phyloP scores from a whole-genome alignment of 441 rosid species.

The Eruca vesicaria region DNA sequence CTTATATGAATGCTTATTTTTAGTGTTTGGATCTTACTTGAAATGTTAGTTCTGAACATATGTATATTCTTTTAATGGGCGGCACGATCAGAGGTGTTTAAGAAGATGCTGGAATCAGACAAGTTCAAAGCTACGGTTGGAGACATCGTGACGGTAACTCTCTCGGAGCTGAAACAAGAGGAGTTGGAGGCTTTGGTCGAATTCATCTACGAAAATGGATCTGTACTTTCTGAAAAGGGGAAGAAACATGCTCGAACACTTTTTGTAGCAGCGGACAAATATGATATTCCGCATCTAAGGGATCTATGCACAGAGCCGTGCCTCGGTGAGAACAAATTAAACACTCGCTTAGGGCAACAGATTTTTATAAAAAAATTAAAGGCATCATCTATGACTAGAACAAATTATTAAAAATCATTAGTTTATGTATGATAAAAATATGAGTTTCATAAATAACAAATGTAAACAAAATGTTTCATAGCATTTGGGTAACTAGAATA shows the following conservation, averaged over 20 bases:
- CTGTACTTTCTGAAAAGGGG: not conserved
- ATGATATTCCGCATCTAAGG: not conserved
- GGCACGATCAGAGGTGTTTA: conserved; percentile 11
- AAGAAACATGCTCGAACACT: conserved; percentile 13
- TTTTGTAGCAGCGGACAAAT: conserved; percentile 11
- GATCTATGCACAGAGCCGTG: too few species aligned
- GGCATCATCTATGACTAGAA: too few species aligned
- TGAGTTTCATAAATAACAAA: too few species aligned
- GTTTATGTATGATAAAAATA: too few species aligned
- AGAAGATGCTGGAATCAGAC: conserved; percentile 19
- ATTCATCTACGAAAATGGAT: not conserved
- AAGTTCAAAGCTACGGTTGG: not conserved
- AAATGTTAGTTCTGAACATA: not conserved
- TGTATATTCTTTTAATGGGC: conserved; percentile 1
- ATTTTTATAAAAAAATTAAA: too few species aligned
- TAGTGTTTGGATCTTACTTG: not conserved
- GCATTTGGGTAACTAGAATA: too few species aligned
- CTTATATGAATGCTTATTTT: not conserved
- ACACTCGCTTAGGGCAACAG: too few species aligned
- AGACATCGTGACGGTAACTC: not conserved
- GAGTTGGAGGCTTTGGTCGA: conserved; percentile 17
- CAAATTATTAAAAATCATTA: too few species aligned
- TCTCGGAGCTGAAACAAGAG: conserved; percentile 14
- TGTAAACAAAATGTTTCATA: too few species aligned
- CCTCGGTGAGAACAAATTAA: too few species aligned